phyloP scores from a whole-genome alignment of 2,329 filamentous ascomycete species.

The Chaetomium globosum region DNA sequence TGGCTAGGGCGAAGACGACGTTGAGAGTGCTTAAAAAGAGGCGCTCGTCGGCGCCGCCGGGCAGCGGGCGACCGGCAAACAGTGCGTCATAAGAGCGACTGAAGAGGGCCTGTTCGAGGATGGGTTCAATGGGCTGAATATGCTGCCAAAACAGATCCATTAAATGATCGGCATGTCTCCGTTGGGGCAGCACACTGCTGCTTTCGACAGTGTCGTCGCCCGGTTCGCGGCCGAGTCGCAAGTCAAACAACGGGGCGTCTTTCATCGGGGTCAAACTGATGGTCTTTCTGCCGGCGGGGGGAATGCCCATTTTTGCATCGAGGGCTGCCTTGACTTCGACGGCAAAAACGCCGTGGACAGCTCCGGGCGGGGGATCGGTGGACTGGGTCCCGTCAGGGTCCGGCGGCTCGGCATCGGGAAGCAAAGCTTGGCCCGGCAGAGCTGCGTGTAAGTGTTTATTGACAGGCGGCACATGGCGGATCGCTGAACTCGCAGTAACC shows the following conservation, averaged over 20 bases:
- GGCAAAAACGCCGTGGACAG: conserved; percentile 2
- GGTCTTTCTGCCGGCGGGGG: not conserved
- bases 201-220: not conserved
- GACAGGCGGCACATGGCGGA: not conserved
- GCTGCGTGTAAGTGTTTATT: not conserved
- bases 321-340: conserved; percentile 3
- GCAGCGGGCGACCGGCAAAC: not conserved
- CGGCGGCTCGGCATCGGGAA: not conserved
- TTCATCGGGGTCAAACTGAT: not conserved
- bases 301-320: not conserved
- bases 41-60: not conserved
- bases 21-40: conserved; percentile 5
- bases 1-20: conserved; percentile 10
- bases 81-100: not conserved
- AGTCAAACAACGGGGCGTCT: conserved; percentile 10
- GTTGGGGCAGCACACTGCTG: conserved; percentile 5
- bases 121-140: not conserved
- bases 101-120: not conserved
- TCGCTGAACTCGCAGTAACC: not conserved
- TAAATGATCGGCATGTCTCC: conserved; percentile 6
- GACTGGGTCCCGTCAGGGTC: not conserved
- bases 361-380: conserved; percentile 1
- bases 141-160: conserved; percentile 8
- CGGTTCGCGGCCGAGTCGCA: not conserved
- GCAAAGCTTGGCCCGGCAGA: not conserved